Evolutionary conservation across 2,329 filamentous ascomycete genomes (phyloP).

Genomic region (Alternaria sp.): DNA sequence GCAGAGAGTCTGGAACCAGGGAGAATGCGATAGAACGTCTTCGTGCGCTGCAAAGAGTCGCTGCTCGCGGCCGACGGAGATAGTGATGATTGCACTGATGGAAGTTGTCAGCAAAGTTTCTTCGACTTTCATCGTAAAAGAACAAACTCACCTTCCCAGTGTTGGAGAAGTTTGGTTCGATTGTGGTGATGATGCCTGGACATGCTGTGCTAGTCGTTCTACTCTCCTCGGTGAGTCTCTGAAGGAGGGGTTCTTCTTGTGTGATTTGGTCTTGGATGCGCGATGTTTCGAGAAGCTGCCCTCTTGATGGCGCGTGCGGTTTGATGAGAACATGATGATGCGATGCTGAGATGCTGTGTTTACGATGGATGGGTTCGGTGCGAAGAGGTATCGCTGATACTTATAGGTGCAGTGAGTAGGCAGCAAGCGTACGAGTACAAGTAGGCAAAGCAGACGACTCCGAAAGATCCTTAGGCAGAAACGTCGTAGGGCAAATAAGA

Average conservation of each 20-base stretch:
- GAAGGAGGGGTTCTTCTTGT: constrained; percentile 49
- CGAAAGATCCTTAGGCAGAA: constrained; percentile 43
- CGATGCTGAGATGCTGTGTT: constrained; percentile 8
- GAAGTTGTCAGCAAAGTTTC: constrained; percentile 23
- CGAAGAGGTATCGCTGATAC: constrained; percentile 29
- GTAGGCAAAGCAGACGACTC: constrained; percentile 30
- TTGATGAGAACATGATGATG: constrained; percentile 46
- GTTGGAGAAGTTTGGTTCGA: constrained; percentile 47
- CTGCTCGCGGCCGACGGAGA: constrained; percentile 80
- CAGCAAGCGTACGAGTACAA: constrained; percentile 36
- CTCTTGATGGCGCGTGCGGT: constrained; percentile 37
- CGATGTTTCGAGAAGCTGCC: constrained; percentile 50
- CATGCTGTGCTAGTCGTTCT: constrained; percentile 45
- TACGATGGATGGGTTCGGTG: constrained; percentile 6
- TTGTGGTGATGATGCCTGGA: constrained; percentile 40
- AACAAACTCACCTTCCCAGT: constrained; percentile 43
- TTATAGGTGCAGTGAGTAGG: constrained; percentile 40
- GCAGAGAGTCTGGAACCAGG: constrained; percentile 75
- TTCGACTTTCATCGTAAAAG: not conserved
- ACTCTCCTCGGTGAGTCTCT: constrained; percentile 43
- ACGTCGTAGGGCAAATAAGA: constrained; percentile 28
- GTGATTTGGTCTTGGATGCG: constrained; percentile 47
- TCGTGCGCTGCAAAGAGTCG: constrained; percentile 92
- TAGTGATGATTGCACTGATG: constrained; percentile 70
- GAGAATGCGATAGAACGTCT: constrained; percentile 77